Evolutionary conservation across 257 asterid genomes (phyloP), one percentile per base, ranked within the genome.

Genomic region (Nicotiana paniculata): DNA sequence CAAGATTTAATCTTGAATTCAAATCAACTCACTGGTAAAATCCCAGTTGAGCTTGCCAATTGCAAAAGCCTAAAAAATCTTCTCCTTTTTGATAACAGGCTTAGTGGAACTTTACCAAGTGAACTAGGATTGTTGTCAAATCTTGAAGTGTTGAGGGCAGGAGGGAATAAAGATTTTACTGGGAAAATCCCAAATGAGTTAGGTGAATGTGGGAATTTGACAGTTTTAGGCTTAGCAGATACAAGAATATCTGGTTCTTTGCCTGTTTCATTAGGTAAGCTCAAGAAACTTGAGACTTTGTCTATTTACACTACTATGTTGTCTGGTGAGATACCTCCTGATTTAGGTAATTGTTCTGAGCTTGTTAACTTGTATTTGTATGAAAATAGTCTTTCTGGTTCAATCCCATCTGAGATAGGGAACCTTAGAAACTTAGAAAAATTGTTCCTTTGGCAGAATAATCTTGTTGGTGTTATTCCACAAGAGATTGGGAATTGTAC

Each of bases 301-400:
- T 86, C 91, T 24, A 79, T 86, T 33, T 89, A 86, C n/a, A 85
- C 89, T 80, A 37, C 91, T 54, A 85, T 87, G 91, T 83, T 89
- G 53, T 85, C 90, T 35, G 91, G 91, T 33, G 90, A 87, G 64
- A 86, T 89, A 46, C 91, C 91, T 43, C 57, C 89, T 28, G 87
- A 82, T 54, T 55, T 89, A 58, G 89, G 91, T 24, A 86, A 89
- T 28, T 89, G 91, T 82, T 78, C 89, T 63, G 91, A 81, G 85
- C 91, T 89, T 83, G 91, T 86, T 26, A 85, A 87, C 28, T 82
- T 89, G 84, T 89, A 85, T 81, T 67, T 89, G 78, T 89, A 89
- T 82, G 89, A 86, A 46, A 89, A 89, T 80, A 85, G 85, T 63
- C 90, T 89, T 24, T 86, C 91, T 72, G 91, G 90, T 79, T 63